Percentiles rank a stretch among this genome's conserved stretches.
Evolutionary conservation across 2,329 filamentous ascomycete species (phyloP).

Genomic region (Fusarium floridanum): DNA sequence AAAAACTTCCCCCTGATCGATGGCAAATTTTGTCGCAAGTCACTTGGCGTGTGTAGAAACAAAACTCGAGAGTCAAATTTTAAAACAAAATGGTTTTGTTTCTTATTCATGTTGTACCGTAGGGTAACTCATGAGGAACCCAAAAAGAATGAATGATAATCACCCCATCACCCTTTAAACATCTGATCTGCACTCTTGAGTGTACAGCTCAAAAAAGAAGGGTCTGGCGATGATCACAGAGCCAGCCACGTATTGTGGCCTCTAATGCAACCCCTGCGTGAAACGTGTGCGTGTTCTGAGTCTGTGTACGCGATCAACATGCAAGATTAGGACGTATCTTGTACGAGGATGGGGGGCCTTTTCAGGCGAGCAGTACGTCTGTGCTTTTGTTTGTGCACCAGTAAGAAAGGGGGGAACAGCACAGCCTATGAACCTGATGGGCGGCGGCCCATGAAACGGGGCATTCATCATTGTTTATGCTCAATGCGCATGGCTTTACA

Average conservation of each 20-base stretch:
- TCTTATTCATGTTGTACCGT: background rate
- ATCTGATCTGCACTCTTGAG: background rate
- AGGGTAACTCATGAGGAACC: constrained; percentile 11
- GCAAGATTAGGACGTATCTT: constrained; percentile 16
- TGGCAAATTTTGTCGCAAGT: constrained; percentile 26
- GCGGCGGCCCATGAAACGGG: constrained; percentile 2
- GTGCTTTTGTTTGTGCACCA: background rate
- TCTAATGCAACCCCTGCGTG: constrained; percentile 1
- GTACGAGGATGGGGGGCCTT: constrained; percentile 2
- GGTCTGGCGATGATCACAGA: background rate
- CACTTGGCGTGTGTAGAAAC: constrained; percentile 17
- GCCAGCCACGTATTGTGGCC: background rate
- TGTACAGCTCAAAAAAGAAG: background rate
- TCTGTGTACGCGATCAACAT: constrained; percentile 24
- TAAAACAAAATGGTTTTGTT: background rate
- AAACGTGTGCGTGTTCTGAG: constrained; percentile 10
- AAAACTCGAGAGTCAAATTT: background rate
- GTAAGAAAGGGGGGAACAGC: background rate
- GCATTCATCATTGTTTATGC: background rate
- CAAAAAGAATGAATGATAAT: background rate
- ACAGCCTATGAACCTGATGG: background rate
- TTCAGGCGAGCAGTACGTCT: constrained; percentile 21
- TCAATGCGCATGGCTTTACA: background rate
- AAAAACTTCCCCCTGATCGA: background rate
- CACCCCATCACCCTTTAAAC: background rate